Evolutionary conservation across 2,329 filamentous ascomycete genomes (phyloP), one percentile per base, ranked within the genome.

Genomic region (Trichoderma sp.): DNA sequence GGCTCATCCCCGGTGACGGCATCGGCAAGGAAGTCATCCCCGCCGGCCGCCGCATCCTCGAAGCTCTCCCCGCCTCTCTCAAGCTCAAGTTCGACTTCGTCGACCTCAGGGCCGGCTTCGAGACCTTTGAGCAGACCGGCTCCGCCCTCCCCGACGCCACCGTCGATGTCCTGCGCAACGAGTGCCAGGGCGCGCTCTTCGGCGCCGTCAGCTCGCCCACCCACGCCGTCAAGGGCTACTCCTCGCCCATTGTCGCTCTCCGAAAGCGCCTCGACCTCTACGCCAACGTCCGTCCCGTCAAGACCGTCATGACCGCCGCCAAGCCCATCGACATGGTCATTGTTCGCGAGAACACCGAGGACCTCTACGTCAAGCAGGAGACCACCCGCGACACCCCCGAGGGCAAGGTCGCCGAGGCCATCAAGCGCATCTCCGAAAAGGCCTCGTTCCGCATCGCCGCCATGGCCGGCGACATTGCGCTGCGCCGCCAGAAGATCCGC

Each of bases 1-100:
- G 95, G 82, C 93, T 98, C 78, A 98, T 99, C 81, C 93, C 96
- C 78, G 96, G 96, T 80, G 96, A 99, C 85, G 96, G 96, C 83
- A 99, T 99, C 84, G 96, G 96, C 84, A 93, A 93, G 81, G 96
- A 99, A 85, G 96, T 99, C 82, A 98, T 99, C 83, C 96, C 96
- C 76, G 93, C 96, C 70, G 96, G 95, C 66, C 93, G 94, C 78
- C 92, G 93, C 75, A 87, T 98, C 77, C 93, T 99, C 79, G 95
- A 99, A 86, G 92, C 96, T 65, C 91, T 99, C 2, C 95, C 95
- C 39, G 83, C 91, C n/a, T 96, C 93, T n/a, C 86, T 98, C 62
- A 92, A 92, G 79, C 89, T 99, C 77, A 95, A 94, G 80, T 98
- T 98, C 88, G 93, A 92, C 81, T 99, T 98, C 83, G 89, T 96